phyloP scores from a whole-genome alignment of 106 monocot species.

The Narthecium ossifragum region DNA sequence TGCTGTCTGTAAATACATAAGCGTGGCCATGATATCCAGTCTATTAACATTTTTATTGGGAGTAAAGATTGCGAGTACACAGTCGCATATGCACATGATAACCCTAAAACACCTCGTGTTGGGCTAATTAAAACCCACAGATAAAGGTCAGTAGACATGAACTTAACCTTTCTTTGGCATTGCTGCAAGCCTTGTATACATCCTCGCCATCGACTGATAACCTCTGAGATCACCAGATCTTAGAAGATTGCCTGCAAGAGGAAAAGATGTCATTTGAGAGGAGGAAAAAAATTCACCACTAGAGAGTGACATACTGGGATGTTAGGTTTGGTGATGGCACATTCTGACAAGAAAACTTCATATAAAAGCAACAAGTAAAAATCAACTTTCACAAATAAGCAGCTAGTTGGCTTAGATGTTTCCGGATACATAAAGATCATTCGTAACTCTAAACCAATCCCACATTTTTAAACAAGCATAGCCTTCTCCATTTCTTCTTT shows the following conservation, averaged over 20 bases:
- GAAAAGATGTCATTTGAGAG: background rate
- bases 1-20: no score
- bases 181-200: constrained; percentile 42
- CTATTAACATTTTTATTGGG: no score
- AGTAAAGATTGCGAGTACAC: no score
- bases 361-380: no score
- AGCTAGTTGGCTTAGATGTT: background rate
- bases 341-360: no score
- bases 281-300: background rate
- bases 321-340: background rate
- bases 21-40: no score
- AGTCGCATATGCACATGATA: no score
- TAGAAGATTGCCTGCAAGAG: constrained; percentile 32
- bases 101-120: no score
- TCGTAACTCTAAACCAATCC: background rate
- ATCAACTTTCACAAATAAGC: background rate
- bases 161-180: constrained; percentile 37
- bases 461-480: background rate
- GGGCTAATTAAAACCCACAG: no score
- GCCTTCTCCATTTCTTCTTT: no score
- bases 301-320: background rate
- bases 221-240: constrained; percentile 42
- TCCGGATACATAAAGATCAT: no score
- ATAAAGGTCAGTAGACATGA: no score
- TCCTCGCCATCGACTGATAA: constrained; percentile 39